A percentile compares a stretch with the other conserved stretches of the same genome.
These are phyloP conservation scores for Teratosphaeria zuluensis DNA, from an alignment of 2,329 filamentous ascomycete genomes.

Conservation along the genomic window DNA sequence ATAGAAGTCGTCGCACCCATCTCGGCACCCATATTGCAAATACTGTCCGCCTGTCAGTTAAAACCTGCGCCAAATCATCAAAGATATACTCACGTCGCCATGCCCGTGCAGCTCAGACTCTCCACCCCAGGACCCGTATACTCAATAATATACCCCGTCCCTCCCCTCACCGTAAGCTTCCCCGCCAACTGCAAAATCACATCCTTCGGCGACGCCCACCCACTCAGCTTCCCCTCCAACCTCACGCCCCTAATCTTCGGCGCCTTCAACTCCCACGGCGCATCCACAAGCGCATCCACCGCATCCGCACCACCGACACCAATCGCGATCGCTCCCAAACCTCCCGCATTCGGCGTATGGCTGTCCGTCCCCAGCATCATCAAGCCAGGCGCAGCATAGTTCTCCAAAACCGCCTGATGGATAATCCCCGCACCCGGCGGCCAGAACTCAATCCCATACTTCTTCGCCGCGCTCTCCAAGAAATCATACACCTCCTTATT, in stretches of 20 bases:
- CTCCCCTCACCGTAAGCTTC: constrained; percentile 75
- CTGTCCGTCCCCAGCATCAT: constrained; percentile 99
- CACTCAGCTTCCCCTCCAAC: constrained; percentile 71
- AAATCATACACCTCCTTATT: constrained; percentile 99
- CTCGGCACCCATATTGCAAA: constrained; percentile 61
- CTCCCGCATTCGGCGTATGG: constrained; percentile 95
- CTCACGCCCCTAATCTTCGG: constrained; percentile 81
- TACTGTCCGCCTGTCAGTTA: neutral
- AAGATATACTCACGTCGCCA: constrained; percentile 53
- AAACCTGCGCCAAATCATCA: neutral
- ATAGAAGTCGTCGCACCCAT: constrained; percentile 92
- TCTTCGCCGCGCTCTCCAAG: constrained; percentile 80
- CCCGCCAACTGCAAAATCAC: constrained; percentile 86
- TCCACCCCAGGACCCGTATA: constrained; percentile 68
- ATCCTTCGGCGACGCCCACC: constrained; percentile 93
- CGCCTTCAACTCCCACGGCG: constrained; percentile 95
- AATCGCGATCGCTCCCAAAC: constrained; percentile 85
- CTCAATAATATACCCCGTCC: constrained; percentile 90
- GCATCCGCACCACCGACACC: constrained; percentile 96
- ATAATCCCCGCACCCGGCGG: constrained; percentile 90
- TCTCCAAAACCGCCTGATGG: constrained; percentile 95
- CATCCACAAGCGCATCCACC: constrained; percentile 90
- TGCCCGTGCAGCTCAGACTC: constrained; percentile 80
- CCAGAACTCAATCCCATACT: constrained; percentile 94
- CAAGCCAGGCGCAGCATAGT: constrained; percentile 90